Evolutionary conservation across 1,284 basidiomycete species (phyloP).

Genomic region (Ganoderma resinaceum): DNA sequence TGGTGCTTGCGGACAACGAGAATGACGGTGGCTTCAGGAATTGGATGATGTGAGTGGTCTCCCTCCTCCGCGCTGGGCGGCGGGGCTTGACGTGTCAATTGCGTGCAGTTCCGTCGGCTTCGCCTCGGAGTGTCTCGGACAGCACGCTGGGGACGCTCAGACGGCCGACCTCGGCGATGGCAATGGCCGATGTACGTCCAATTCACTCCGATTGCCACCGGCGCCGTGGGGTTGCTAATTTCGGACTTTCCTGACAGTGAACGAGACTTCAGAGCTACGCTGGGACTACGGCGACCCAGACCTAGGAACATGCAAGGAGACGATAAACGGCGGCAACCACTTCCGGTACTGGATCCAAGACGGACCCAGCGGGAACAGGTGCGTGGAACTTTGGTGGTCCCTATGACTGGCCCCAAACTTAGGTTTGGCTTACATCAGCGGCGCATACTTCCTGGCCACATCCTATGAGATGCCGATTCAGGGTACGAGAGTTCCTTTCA

Average conservation of each 20-base stretch:
- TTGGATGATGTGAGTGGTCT: constrained; percentile 66
- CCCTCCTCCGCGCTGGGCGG: neutral
- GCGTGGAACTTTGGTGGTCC: constrained; percentile 26
- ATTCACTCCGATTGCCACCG: constrained; percentile 1
- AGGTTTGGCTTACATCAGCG: constrained; percentile 45
- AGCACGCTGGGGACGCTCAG: constrained; percentile 77
- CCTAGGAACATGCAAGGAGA: constrained; percentile 85
- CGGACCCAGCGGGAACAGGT: constrained; percentile 65
- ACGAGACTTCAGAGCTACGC: constrained; percentile 81
- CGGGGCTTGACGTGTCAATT: constrained; percentile 16
- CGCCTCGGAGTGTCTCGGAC: constrained; percentile 85
- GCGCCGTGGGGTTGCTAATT: neutral
- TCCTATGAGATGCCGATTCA: constrained; percentile 77
- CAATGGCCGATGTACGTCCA: constrained; percentile 63
- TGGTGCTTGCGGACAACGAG: constrained; percentile 70
- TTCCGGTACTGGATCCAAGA: constrained; percentile 91
- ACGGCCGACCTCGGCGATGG: constrained; percentile 88
- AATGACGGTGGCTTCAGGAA: constrained; percentile 81
- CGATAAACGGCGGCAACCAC: constrained; percentile 89
- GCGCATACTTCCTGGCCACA: constrained; percentile 85
- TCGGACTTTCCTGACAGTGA: constrained; percentile 50
- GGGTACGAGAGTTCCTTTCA: constrained; percentile 43
- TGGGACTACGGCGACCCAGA: constrained; percentile 82
- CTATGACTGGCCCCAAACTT: constrained; percentile 9
- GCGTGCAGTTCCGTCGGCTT: constrained; percentile 62